Conservation (phyloP, 2,329 filamentous ascomycete species). For the Penicillium polonicum region DNA sequence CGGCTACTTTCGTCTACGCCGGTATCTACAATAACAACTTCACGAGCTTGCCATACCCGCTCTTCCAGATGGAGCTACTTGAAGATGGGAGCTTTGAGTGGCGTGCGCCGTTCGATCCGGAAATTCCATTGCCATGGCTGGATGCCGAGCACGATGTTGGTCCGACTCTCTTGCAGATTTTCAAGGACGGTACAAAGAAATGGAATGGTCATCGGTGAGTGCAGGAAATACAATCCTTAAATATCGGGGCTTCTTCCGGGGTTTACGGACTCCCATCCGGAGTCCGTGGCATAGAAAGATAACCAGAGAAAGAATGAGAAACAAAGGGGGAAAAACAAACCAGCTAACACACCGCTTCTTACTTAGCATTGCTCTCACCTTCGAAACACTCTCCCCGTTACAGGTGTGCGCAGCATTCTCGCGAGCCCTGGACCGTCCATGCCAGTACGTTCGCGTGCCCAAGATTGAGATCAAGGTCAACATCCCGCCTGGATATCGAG, state of each 20-base stretch:
- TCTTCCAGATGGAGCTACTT: slow-evolving; percentile 93
- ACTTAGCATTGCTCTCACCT: slow-evolving; percentile 77
- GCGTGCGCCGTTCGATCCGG: slow-evolving; percentile 89
- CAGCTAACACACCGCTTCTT: slow-evolving; percentile 10
- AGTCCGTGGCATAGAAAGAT: background rate
- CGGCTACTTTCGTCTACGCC: slow-evolving; percentile 90
- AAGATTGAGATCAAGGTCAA: slow-evolving; percentile 78
- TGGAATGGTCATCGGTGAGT: slow-evolving; percentile 73
- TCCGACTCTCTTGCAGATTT: slow-evolving; percentile 85
- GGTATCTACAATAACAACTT: slow-evolving; percentile 99
- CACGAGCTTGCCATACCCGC: slow-evolving; percentile 83
- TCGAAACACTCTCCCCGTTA: slow-evolving; percentile 79
- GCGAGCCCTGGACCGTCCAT: slow-evolving; percentile 72
- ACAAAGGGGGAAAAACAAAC: background rate
- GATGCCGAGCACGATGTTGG: slow-evolving; percentile 96
- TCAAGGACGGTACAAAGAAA: slow-evolving; percentile 85
- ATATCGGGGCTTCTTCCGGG: background rate
- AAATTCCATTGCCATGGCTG: slow-evolving; percentile 87
- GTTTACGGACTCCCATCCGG: background rate
- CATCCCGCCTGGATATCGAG: slow-evolving; percentile 82
- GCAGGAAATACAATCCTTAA: background rate
- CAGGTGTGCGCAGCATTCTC: slow-evolving; percentile 82
- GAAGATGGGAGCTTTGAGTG: slow-evolving; percentile 83
- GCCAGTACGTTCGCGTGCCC: slow-evolving; percentile 72
- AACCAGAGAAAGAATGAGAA: background rate